Conservation (phyloP, 1,284 basidiomycete genomes). For the Microbotryum intermedium region DNA sequence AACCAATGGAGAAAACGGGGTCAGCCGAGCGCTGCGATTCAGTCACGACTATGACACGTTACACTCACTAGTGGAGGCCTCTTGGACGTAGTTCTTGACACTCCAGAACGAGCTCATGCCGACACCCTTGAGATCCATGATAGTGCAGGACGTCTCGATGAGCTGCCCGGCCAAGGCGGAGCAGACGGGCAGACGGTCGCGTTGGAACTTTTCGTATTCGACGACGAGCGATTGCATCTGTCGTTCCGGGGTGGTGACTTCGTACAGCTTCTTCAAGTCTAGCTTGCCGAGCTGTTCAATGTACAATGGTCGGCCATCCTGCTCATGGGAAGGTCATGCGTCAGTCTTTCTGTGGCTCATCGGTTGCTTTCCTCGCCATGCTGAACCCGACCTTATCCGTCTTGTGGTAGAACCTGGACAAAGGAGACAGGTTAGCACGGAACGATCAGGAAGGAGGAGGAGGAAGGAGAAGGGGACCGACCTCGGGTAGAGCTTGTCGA, state of each 20-base stretch:
- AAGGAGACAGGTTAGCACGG: background rate
- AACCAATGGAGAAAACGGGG: background rate
- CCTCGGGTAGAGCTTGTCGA: constrained; percentile 90
- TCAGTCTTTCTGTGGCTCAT: background rate
- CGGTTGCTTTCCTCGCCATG: background rate
- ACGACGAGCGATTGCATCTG: constrained; percentile 80
- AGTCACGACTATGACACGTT: background rate
- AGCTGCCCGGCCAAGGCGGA: constrained; percentile 63
- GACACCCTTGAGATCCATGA: constrained; percentile 83
- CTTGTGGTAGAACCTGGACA: constrained; percentile 59
- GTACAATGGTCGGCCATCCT: constrained; percentile 94
- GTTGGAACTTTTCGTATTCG: constrained; percentile 88
- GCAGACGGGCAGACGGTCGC: constrained; percentile 74
- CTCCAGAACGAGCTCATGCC: constrained; percentile 75
- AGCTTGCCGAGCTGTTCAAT: constrained; percentile 87
- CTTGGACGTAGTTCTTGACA: constrained; percentile 83
- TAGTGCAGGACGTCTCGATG: constrained; percentile 96
- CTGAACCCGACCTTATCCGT: constrained; percentile 65
- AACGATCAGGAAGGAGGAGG: background rate
- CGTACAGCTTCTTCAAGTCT: constrained; percentile 74
- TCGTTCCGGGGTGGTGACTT: constrained; percentile 74
- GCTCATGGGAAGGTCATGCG: constrained; percentile 4
- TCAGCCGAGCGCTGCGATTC: background rate
- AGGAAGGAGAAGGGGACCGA: constrained; percentile 46
- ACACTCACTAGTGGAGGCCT: constrained; percentile 63